A percentile compares a stretch with the other conserved stretches of the same genome.
Conservation (phyloP, 129 eudicot genomes). For the Saposhnikovia divaricata region DNA sequence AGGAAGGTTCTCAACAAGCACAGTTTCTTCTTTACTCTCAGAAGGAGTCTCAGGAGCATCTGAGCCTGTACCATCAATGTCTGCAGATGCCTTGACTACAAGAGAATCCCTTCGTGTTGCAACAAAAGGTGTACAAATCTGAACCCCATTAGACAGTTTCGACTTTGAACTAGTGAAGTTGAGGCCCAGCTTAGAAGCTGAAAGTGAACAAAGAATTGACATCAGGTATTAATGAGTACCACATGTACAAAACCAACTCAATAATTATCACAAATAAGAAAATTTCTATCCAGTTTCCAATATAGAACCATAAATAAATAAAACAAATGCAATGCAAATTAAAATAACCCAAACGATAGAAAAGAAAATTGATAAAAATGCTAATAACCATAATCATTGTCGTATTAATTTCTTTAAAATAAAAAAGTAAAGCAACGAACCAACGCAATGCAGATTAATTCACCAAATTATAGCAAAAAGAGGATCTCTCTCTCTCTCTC, state of each 20-base stretch:
- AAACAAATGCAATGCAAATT: not conserved
- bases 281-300: not conserved
- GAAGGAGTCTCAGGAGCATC: constrained; percentile 33
- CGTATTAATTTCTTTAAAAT: not conserved
- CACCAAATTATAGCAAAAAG: not conserved
- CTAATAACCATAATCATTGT: not conserved
- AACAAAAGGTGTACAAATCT: constrained; percentile 20
- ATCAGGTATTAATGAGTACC: not conserved
- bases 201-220: not conserved
- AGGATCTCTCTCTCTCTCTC: not conserved
- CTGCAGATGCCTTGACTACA: constrained; percentile 57
- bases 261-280: not conserved
- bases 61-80: constrained; percentile 34
- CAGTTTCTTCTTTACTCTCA: constrained; percentile 34
- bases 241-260: not conserved
- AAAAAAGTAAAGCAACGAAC: not conserved
- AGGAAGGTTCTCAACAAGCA: constrained; percentile 15
- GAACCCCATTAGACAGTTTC: constrained; percentile 23
- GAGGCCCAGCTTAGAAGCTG: constrained; percentile 43
- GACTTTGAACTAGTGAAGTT: constrained; percentile 15
- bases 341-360: not conserved
- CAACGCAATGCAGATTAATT: not conserved
- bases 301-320: not conserved
- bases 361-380: not conserved
- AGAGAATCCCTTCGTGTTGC: constrained; percentile 35